These are phyloP conservation scores for Penicillium desertorum DNA, from an alignment of 495 filamentous ascomycete genomes.

Conservation along the genomic window DNA sequence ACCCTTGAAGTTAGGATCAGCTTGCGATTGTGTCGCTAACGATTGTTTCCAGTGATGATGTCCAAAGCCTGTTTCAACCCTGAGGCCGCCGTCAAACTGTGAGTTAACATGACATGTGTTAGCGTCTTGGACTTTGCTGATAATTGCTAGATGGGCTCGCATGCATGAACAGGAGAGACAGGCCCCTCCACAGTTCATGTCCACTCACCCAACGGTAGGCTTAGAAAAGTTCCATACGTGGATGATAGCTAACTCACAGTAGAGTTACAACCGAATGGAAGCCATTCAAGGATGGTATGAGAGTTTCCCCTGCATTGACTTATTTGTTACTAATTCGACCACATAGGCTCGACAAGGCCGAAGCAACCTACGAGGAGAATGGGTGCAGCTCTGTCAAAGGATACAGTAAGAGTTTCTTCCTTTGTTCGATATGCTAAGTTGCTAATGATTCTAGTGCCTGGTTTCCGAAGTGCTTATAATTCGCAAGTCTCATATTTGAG, in stretches of 20 bases:
- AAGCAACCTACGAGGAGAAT: conserved; percentile 34
- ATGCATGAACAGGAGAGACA: conserved; percentile 65
- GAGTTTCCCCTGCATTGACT: neutral
- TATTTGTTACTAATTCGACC: conserved; percentile 6
- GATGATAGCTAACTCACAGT: conserved; percentile 18
- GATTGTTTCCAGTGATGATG: conserved; percentile 54
- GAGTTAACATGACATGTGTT: conserved; percentile 9
- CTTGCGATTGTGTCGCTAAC: conserved; percentile 29
- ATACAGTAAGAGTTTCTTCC: conserved; percentile 31
- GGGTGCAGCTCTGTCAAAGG: conserved; percentile 31
- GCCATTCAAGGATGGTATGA: conserved; percentile 64
- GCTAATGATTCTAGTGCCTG: conserved; percentile 29
- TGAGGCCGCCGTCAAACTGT: conserved; percentile 63
- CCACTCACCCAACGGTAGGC: conserved; percentile 79
- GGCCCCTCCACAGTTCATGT: conserved; percentile 72
- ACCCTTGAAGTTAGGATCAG: conserved; percentile 25
- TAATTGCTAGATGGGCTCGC: conserved; percentile 57
- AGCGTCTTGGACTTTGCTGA: neutral
- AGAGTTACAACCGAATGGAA: conserved; percentile 67
- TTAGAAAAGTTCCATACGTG: neutral
- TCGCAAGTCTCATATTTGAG: conserved; percentile 6
- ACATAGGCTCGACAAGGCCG: conserved; percentile 38
- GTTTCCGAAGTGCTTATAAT: conserved; percentile 32
- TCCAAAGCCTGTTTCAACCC: conserved; percentile 71
- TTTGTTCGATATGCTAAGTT: neutral